phyloP scores from a whole-genome alignment of 768 basidiomycete species.

The Pulveroboletus ravenelii region DNA sequence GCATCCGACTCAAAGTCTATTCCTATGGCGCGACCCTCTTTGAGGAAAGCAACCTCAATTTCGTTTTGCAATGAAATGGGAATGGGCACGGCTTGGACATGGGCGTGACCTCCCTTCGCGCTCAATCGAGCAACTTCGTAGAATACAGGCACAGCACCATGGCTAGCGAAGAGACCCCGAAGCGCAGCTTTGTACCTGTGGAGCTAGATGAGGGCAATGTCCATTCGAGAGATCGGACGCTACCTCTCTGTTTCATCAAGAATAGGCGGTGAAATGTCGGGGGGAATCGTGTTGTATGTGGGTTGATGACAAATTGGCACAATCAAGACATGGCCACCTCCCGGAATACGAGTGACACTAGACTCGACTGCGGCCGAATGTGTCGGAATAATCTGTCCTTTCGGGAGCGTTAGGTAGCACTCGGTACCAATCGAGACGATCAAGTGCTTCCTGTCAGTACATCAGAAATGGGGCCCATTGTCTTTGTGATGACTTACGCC shows the following conservation, averaged over 20 bases:
- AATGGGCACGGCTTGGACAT: slow-evolving; percentile 82
- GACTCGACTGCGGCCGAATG: slow-evolving; percentile 46
- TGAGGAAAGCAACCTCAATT: slow-evolving; percentile 66
- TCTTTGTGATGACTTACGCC: slow-evolving; percentile 48
- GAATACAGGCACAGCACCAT: slow-evolving; percentile 62
- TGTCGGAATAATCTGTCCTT: slow-evolving; percentile 90
- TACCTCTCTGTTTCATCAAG: slow-evolving; percentile 77
- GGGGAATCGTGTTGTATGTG: slow-evolving; percentile 76
- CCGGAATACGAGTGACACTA: slow-evolving; percentile 58
- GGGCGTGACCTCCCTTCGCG: slow-evolving; percentile 90
- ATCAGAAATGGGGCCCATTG: slow-evolving; percentile 2
- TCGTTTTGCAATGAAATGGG: slow-evolving; percentile 57
- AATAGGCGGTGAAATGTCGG: slow-evolving; percentile 71
- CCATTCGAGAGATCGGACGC: slow-evolving; percentile 11
- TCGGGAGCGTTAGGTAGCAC: slow-evolving; percentile 93
- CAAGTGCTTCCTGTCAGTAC: slow-evolving; percentile 72
- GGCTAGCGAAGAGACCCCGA: slow-evolving; percentile 62
- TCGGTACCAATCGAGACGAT: slow-evolving; percentile 92
- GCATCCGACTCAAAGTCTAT: slow-evolving; percentile 74
- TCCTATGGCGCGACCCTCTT: slow-evolving; percentile 61
- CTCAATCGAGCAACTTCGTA: slow-evolving; percentile 86
- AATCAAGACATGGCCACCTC: slow-evolving; percentile 93
- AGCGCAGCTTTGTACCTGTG: slow-evolving; percentile 77
- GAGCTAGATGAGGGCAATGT: neutral
- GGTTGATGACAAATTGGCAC: slow-evolving; percentile 93